A percentile compares a stretch with the other conserved stretches of the same genome.
Evolutionary conservation across 140 eudicot species (phyloP).

Genomic region (Senecio squalidus): DNA sequence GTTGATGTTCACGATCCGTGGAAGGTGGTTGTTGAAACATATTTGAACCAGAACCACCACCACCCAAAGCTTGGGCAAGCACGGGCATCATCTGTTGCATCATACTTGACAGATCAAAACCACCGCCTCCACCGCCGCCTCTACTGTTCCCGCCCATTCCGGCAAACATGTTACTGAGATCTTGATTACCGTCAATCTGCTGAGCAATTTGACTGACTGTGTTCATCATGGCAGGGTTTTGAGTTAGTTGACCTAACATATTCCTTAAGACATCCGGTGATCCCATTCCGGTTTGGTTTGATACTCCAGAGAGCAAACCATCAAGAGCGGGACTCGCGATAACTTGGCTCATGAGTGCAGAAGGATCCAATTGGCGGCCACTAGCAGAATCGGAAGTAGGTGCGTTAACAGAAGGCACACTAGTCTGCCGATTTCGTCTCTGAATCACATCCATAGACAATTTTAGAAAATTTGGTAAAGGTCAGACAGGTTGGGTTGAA

Average conservation of each 20-base stretch:
- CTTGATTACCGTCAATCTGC: slow-evolving; percentile 62
- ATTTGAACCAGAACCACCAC: slow-evolving; percentile 37
- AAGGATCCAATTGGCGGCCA: slow-evolving; percentile 47
- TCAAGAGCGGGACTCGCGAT: slow-evolving; percentile 70
- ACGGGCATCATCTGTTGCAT: slow-evolving; percentile 98
- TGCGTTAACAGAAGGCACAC: slow-evolving; percentile 17
- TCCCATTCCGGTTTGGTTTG: slow-evolving; percentile 84
- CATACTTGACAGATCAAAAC: slow-evolving; percentile 78
- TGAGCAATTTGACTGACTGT: slow-evolving; percentile 84
- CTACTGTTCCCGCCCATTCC: slow-evolving; percentile 42
- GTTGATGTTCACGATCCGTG: slow-evolving; percentile 16
- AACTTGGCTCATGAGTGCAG: slow-evolving; percentile 60
- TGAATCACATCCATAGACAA: slow-evolving; percentile 21
- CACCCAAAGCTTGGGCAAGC: slow-evolving; percentile 88
- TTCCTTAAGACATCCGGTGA: slow-evolving; percentile 76
- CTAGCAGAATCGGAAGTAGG: slow-evolving; percentile 30
- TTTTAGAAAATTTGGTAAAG: not conserved
- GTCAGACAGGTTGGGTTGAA: not conserved
- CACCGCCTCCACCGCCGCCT: slow-evolving; percentile 44
- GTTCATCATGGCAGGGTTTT: slow-evolving; percentile 82
- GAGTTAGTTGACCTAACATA: slow-evolving; percentile 86
- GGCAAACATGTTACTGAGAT: slow-evolving; percentile 61
- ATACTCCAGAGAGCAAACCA: slow-evolving; percentile 79
- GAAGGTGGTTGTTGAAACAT: slow-evolving; percentile 31
- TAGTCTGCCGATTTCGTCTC: slow-evolving; percentile 53